Percentiles rank a stretch among this genome's conserved stretches.
These are phyloP conservation scores for Magnolia kwangsiensis DNA, from an alignment of 164 flowering plant genomes.

Conservation along the genomic window DNA sequence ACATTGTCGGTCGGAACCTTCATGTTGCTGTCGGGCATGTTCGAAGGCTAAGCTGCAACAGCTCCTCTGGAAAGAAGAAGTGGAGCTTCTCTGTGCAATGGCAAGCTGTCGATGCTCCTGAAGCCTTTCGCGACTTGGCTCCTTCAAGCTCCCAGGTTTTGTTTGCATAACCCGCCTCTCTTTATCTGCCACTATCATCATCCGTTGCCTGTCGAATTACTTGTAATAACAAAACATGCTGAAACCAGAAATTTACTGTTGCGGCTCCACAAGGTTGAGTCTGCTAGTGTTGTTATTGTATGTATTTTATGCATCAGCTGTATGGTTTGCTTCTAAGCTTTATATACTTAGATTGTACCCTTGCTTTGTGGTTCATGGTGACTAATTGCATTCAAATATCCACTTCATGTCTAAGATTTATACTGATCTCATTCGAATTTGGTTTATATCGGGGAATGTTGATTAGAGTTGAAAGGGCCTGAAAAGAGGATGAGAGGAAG, in stretches of 20 bases:
- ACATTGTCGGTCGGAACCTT: constrained; percentile 69
- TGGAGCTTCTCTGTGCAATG: constrained; percentile 56
- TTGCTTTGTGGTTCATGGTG: neutral
- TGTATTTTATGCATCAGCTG: neutral
- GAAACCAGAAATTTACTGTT: neutral
- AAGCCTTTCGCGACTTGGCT: constrained; percentile 48
- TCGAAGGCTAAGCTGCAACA: constrained; percentile 19
- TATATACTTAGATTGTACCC: neutral
- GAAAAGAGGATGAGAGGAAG: too few relatives aligned
- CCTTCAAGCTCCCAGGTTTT: constrained; percentile 85
- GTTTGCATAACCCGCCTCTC: constrained; percentile 44
- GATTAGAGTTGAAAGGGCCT: too few relatives aligned
- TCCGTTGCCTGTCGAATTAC: constrained; percentile 7
- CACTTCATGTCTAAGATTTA: neutral
- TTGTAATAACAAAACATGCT: neutral
- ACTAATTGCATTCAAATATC: neutral
- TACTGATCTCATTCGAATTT: neutral
- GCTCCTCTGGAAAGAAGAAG: constrained; percentile 17
- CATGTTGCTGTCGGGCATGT: constrained; percentile 77
- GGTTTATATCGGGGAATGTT: too few relatives aligned
- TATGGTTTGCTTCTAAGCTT: neutral
- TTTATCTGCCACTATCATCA: neutral
- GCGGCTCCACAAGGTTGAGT: neutral
- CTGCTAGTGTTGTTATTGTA: neutral
- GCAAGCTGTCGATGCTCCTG: constrained; percentile 70